Conservation (phyloP, 2,329 filamentous ascomycete species). For the Pyrenophora seminiperda region DNA sequence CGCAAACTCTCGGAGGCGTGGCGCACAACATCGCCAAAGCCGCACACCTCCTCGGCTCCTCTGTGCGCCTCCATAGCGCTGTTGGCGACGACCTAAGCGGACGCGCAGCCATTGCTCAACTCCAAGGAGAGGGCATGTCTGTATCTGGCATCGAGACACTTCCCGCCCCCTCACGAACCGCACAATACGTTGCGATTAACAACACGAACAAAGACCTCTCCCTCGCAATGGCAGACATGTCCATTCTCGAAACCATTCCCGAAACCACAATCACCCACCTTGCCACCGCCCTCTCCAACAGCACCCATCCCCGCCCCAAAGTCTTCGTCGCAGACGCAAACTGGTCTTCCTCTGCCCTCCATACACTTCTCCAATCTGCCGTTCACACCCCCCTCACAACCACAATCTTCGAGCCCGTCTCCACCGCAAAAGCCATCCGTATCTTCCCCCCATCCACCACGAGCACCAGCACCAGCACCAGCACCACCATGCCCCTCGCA, state of each 20-base stretch:
- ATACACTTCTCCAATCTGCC: conserved; percentile 68
- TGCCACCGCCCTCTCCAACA: conserved; percentile 19
- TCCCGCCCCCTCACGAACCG: conserved; percentile 65
- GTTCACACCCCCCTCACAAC: conserved; percentile 41
- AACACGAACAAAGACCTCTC: conserved; percentile 80
- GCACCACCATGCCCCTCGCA: conserved; percentile 66
- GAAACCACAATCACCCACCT: conserved; percentile 20
- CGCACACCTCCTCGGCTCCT: conserved; percentile 69
- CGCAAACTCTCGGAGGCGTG: conserved; percentile 85
- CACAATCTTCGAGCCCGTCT: conserved; percentile 88
- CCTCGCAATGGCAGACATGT: conserved; percentile 97
- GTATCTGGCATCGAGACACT: conserved; percentile 62
- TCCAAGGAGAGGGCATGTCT: conserved; percentile 69
- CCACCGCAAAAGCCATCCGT: conserved; percentile 73
- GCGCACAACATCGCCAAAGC: conserved; percentile 90
- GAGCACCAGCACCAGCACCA: conserved; percentile 69
- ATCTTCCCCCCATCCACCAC: conserved; percentile 60
- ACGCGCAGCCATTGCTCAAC: conserved; percentile 69
- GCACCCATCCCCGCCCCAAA: conserved; percentile 55
- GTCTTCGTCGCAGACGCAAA: conserved; percentile 89
- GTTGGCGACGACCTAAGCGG: conserved; percentile 82
- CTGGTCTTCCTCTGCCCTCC: conserved; percentile 71
- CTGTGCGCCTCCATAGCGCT: conserved; percentile 76
- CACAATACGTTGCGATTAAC: conserved; percentile 91
- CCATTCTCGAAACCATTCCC: conserved; percentile 66